phyloP scores from a whole-genome alignment of 2,329 filamentous ascomycete species.

The Coniella lustricola region DNA sequence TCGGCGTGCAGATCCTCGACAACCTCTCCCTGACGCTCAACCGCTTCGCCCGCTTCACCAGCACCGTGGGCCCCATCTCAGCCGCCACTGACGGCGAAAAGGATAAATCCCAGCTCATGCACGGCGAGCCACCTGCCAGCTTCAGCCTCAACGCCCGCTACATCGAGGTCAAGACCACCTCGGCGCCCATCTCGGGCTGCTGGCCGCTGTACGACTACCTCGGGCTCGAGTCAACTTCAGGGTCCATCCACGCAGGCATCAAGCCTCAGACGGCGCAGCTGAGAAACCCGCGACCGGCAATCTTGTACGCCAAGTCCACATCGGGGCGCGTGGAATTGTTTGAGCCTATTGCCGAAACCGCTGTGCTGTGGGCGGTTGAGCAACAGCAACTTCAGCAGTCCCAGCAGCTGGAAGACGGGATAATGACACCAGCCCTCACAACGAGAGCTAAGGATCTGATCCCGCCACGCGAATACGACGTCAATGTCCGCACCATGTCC shows the following conservation, averaged over 20 bases:
- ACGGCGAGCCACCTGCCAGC: constrained; percentile 23
- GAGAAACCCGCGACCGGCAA: constrained; percentile 31
- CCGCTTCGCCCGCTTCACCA: constrained; percentile 26
- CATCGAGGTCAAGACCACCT: constrained; percentile 35
- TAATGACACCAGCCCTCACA: not conserved
- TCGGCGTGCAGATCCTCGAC: constrained; percentile 34
- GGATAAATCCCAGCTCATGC: constrained; percentile 18
- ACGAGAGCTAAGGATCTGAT: constrained; percentile 25
- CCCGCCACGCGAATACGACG: constrained; percentile 40
- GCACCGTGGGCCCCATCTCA: constrained; percentile 32
- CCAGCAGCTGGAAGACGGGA: not conserved
- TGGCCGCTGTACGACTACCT: constrained; percentile 46
- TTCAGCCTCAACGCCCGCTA: constrained; percentile 37
- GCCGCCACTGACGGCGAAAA: constrained; percentile 27
- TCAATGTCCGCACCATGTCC: constrained; percentile 37
- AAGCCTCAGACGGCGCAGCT: constrained; percentile 31
- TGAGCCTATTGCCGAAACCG: constrained; percentile 31
- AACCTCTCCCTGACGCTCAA: constrained; percentile 31
- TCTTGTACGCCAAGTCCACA: constrained; percentile 33
- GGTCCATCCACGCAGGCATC: constrained; percentile 34
- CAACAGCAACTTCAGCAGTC: not conserved
- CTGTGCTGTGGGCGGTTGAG: constrained; percentile 7
- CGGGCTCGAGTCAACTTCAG: constrained; percentile 36
- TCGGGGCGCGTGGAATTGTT: constrained; percentile 37
- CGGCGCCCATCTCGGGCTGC: constrained; percentile 38